Evolutionary conservation across 2,329 filamentous ascomycete genomes (phyloP), one percentile per base, ranked within the genome.

Genomic region (Paecilomyces fulvus): DNA sequence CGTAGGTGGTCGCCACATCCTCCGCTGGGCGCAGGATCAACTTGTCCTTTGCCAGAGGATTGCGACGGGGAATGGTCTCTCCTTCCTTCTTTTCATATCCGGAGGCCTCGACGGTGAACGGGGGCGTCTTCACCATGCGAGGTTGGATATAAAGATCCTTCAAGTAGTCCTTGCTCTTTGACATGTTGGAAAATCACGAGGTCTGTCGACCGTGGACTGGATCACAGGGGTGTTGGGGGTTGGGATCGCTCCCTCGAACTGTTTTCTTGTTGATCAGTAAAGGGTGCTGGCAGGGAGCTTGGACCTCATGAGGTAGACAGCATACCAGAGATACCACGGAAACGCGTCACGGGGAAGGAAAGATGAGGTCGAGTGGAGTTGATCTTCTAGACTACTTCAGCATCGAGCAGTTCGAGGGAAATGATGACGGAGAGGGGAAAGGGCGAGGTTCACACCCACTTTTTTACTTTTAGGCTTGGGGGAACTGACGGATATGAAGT

Each of bases 1-100:
- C 89, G 75, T 85, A 94, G 64, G 90, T 82, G 55, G 90, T 96
- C 63, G 80, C 76, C 70, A 92, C 80, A 61, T 86, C 87, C 46
- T 86, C 81, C 55, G 83, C 79, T 3, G 89, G 89, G 9, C 78
- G 82, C 55, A 79, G 77, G 60, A 83, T 76, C 57, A 95, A 84
- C 53, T 81, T 84, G 64, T 95, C 80, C 71, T 88, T 89, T 60
- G 87, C 83, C 58, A 79, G 78, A 55, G 83, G 79, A 70, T 95
- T 85, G 58, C 90, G 83, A 64, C 89, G 87, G 43, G 91, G 90
- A 62, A 90, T 85, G 52, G 91, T 92, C 78, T 96, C 90, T 76
- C 90, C 90, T 5, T 86, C 79, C 59, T 88, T 81, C 64, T 86
- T 84, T 67, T 85, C 75, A 61, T 79, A 83, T 65, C 85, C 88